Percentiles rank a stretch among this genome's conserved stretches.
These are phyloP conservation scores for Claviceps cyperi DNA, from an alignment of 2,329 filamentous ascomycete genomes.

Conservation along the genomic window DNA sequence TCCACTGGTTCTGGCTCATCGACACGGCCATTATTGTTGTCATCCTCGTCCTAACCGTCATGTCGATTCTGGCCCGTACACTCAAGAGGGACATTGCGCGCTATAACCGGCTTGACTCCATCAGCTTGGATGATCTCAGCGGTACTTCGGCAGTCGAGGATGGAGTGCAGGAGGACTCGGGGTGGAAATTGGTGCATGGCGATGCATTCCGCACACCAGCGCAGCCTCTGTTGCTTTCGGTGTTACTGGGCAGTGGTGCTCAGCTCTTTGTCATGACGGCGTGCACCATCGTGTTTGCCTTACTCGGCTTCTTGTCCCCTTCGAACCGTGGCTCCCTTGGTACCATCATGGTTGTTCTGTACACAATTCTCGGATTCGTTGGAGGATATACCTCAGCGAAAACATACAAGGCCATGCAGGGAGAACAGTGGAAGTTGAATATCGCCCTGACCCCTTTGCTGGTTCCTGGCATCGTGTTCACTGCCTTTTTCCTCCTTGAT, in stretches of 20 bases:
- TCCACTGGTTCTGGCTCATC: slow-evolving; percentile 97
- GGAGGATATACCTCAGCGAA: slow-evolving; percentile 82
- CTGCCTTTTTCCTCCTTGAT: slow-evolving; percentile 82
- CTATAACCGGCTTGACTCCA: slow-evolving; percentile 87
- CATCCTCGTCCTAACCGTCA: slow-evolving; percentile 80
- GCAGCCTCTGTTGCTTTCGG: slow-evolving; percentile 67
- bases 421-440: slow-evolving; percentile 88
- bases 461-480: slow-evolving; percentile 76
- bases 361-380: slow-evolving; percentile 83
- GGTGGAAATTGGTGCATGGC: slow-evolving; percentile 96
- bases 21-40: slow-evolving; percentile 92
- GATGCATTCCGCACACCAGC: slow-evolving; percentile 88
- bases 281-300: slow-evolving; percentile 81
- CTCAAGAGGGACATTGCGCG: slow-evolving; percentile 89
- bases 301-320: slow-evolving; percentile 87
- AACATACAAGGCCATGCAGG: slow-evolving; percentile 87
- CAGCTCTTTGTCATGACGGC: slow-evolving; percentile 98
- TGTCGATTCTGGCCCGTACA: slow-evolving; percentile 78
- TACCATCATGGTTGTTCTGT: slow-evolving; percentile 84
- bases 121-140: slow-evolving; percentile 78
- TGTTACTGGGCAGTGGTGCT: slow-evolving; percentile 83
- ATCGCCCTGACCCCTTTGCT: slow-evolving; percentile 77
- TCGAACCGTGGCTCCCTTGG: slow-evolving; percentile 90
- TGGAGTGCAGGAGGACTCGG: slow-evolving; percentile 91
- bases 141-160: slow-evolving; percentile 71